Evolutionary conservation across 2,329 filamentous ascomycete genomes (phyloP), one percentile per base, ranked within the genome.

Genomic region (Cladosporium cucumerinum): DNA sequence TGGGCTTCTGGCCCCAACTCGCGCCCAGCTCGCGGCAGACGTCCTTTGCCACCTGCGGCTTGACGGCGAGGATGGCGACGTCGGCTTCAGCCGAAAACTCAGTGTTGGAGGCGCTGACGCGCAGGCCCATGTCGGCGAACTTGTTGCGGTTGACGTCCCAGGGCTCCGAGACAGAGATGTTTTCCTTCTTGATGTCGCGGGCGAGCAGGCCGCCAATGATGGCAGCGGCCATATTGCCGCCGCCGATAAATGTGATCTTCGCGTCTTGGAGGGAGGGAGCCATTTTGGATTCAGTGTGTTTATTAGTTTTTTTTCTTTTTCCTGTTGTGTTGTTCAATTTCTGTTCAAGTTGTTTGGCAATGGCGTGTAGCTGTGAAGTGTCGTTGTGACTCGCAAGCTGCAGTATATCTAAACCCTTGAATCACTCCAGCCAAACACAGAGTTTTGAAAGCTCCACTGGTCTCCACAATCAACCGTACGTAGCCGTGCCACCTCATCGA

Each of bases 211-310:
- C 71, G 32, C 67, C 69, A 46, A 73, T 72, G 62, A 73, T 73
- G 65, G 71, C 71, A 23, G 68, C 67, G 55, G 67, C 71, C 71
- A 73, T 73, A 63, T 73, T 73, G 63, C 71, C 71, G 58, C 71
- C 71, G 63, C 71, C 71, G 49, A 54, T 55, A 49, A 64, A 64
- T 39, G 39, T 58, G 43, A 64, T 57, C 28, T 64, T 58, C 7
- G 61, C 52, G 18, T 58, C 52, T 51, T 58, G 52, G 26, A 64
- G 61, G 21, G 52, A 26, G 30, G 61, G 61, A n/a, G 61, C 54
- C 61, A 64, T n/a, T n/a, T n/a, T n/a, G n/a, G n/a, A n/a, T n/a
- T n/a, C n/a, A n/a, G n/a, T n/a, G n/a, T n/a, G n/a, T n/a, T n/a
- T n/a, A n/a, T n/a, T n/a, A n/a, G n/a, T n/a, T n/a, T n/a, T n/a